Conservation (phyloP, 2,329 filamentous ascomycete genomes). For the Juglanconis juglandina region DNA sequence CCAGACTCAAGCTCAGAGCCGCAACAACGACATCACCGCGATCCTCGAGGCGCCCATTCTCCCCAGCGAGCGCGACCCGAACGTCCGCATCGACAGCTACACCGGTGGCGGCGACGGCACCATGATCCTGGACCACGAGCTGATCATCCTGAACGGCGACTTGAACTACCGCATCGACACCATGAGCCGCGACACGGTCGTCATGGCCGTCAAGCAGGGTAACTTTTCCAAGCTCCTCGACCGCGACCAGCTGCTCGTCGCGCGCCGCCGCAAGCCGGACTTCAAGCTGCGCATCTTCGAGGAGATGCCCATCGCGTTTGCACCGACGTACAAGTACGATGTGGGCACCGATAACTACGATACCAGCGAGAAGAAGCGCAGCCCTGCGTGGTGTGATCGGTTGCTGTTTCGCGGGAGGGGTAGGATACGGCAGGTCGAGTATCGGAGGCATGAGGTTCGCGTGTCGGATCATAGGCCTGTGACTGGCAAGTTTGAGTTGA, state of each 20-base stretch:
- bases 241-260: slow-evolving; percentile 87
- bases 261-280: slow-evolving; percentile 80
- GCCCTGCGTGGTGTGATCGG: slow-evolving; percentile 95
- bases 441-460: slow-evolving; percentile 81
- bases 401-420: slow-evolving; percentile 81
- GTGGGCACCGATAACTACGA: slow-evolving; percentile 94
- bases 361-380: slow-evolving; percentile 87
- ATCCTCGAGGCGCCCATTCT: slow-evolving; percentile 80
- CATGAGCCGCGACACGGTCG: slow-evolving; percentile 89
- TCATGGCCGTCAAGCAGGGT: slow-evolving; percentile 75
- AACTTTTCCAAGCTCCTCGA: slow-evolving; percentile 86
- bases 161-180: slow-evolving; percentile 98
- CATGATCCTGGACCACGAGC: slow-evolving; percentile 94
- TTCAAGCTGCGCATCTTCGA: slow-evolving; percentile 86
- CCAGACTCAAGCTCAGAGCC: slow-evolving; percentile 82
- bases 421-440: slow-evolving; percentile 82
- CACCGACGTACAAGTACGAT: slow-evolving; percentile 98
- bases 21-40: slow-evolving; percentile 86
- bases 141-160: slow-evolving; percentile 95
- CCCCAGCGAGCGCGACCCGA: slow-evolving; percentile 66
- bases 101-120: slow-evolving; percentile 90
- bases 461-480: slow-evolving; percentile 94
- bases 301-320: slow-evolving; percentile 87
- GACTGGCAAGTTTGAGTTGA: slow-evolving; percentile 76
- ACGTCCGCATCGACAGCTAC: slow-evolving; percentile 70